Percentiles rank a stretch among this genome's conserved stretches.
These are phyloP conservation scores for Uronychia binucleata DNA, from an alignment of 73 alveolate species.

Conservation along the genomic window DNA sequence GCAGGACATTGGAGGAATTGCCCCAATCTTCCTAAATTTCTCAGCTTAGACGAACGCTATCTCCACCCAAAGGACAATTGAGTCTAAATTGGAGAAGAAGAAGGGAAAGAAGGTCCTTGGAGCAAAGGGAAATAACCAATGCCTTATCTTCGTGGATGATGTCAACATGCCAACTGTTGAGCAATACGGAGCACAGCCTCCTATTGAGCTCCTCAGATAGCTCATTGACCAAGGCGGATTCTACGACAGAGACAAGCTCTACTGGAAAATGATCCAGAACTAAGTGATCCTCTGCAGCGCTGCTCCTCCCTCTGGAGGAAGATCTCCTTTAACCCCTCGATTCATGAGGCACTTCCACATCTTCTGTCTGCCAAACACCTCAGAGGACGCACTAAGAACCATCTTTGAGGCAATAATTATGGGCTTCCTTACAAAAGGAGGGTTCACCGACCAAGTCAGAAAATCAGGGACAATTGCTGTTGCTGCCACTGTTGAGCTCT, in stretches of 20 bases:
- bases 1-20: constrained; percentile 78
- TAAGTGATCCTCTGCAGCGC: constrained; percentile 90
- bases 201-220: constrained; percentile 93
- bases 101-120: constrained; percentile 87
- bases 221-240: constrained; percentile 91
- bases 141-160: constrained; percentile 94
- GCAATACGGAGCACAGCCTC: constrained; percentile 98
- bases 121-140: constrained; percentile 85
- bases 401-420: constrained; percentile 89
- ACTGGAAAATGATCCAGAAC: constrained; percentile 85
- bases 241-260: constrained; percentile 90
- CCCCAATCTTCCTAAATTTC: constrained; percentile 85
- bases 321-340: constrained; percentile 94
- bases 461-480: constrained; percentile 84
- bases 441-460: constrained; percentile 79
- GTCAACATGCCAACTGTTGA: constrained; percentile 97
- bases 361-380: constrained; percentile 90
- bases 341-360: constrained; percentile 93
- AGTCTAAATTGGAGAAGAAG: constrained; percentile 87
- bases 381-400: constrained; percentile 84
- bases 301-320: constrained; percentile 98
- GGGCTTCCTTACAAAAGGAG: constrained; percentile 78
- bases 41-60: constrained; percentile 92
- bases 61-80: constrained; percentile 90
- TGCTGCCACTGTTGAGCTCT: constrained; percentile 90